Evolutionary conservation across 1,139 yeast species (phyloP).

Genomic region (Komagataea norvegica): DNA sequence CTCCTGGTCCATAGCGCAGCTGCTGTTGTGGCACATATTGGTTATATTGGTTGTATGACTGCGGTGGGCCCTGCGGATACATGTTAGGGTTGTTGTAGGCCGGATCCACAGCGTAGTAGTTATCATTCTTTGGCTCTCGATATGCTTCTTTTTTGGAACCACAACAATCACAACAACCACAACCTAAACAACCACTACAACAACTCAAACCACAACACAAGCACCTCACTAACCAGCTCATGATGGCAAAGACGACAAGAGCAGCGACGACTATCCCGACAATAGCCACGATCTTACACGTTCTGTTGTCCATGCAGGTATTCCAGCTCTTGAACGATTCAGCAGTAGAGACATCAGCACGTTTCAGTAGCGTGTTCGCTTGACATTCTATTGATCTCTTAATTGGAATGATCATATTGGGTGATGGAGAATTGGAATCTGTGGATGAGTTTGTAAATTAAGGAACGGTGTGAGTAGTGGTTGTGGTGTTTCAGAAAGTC

Average conservation of each 20-base stretch:
- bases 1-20: conserved; percentile 16
- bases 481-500: too few relatives aligned
- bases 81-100: conserved; percentile 20
- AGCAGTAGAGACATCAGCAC: conserved; percentile 38
- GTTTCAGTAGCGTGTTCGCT: conserved; percentile 1
- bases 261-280: conserved; percentile 64
- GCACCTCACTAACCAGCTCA: conserved; percentile 38
- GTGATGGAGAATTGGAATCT: not conserved
- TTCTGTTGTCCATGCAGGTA: conserved; percentile 71
- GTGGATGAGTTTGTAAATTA: too few relatives aligned
- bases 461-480: too few relatives aligned
- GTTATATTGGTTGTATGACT: conserved; percentile 8
- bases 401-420: conserved; percentile 14
- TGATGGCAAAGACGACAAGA: conserved; percentile 34
- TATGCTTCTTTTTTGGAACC: too few relatives aligned
- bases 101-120: too few relatives aligned
- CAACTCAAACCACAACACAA: conserved; percentile 37
- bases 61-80: conserved; percentile 19
- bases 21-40: conserved; percentile 13
- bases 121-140: too few relatives aligned
- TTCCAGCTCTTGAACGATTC: conserved; percentile 64
- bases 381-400: conserved; percentile 5
- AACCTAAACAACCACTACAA: conserved; percentile 36
- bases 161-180: conserved; percentile 29
- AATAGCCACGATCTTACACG: conserved; percentile 74